Evolutionary conservation across 2,329 filamentous ascomycete species (phyloP).

Genomic region (Fusarium gaditjirri): DNA sequence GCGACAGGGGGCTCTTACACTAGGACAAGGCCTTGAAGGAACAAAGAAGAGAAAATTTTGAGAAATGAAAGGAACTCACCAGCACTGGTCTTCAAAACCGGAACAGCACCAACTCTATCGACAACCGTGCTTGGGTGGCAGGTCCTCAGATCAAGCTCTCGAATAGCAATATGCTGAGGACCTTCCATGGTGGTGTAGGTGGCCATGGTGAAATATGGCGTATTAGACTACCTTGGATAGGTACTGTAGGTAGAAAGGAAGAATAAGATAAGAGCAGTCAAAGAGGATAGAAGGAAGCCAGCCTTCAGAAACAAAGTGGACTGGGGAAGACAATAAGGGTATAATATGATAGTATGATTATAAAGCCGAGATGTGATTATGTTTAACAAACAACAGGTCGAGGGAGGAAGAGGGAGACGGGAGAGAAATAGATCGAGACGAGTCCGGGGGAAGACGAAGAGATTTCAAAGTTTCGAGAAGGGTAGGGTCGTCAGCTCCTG

Average conservation of each 20-base stretch:
- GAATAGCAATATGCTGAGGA: constrained; percentile 52
- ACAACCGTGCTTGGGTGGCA: constrained; percentile 61
- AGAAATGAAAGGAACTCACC: constrained; percentile 57
- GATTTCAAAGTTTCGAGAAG: constrained; percentile 39
- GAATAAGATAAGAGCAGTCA: constrained; percentile 18
- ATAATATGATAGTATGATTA: constrained; percentile 23
- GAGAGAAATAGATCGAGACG: constrained; percentile 29
- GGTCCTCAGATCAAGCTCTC: constrained; percentile 62
- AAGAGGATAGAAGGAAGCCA: constrained; percentile 40
- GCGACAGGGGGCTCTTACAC: constrained; percentile 27
- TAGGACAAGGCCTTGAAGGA: constrained; percentile 9
- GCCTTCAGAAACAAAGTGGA: constrained; percentile 39
- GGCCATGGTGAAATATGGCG: constrained; percentile 19
- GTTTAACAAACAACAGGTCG: constrained; percentile 17
- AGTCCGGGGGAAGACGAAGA: constrained; percentile 34
- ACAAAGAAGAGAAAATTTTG: constrained; percentile 8
- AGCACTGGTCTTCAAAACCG: constrained; percentile 68
- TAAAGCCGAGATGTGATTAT: constrained; percentile 17
- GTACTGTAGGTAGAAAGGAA: constrained; percentile 9
- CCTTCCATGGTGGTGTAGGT: constrained; percentile 42
- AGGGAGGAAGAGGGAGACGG: constrained; percentile 19
- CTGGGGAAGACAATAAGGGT: constrained; percentile 24
- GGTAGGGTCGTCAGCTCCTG: constrained; percentile 34
- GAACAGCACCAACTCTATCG: constrained; percentile 66
- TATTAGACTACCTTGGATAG: constrained; percentile 16